Evolutionary conservation across 768 basidiomycete species (phyloP).

Genomic region (Termitomyces sp.): DNA sequence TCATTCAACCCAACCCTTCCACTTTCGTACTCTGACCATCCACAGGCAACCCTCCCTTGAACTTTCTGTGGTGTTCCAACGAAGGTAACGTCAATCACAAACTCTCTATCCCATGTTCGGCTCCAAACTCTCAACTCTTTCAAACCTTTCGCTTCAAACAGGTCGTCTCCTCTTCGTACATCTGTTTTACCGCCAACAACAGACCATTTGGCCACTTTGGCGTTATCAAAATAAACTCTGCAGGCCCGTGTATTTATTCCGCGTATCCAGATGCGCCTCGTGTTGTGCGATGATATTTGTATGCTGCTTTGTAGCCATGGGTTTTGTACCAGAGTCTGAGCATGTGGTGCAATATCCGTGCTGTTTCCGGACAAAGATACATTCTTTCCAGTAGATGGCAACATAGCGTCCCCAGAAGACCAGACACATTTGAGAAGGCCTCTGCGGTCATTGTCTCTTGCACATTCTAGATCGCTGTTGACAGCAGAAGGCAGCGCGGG

Average conservation of each 20-base stretch:
- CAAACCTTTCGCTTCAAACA: slow-evolving; percentile 21
- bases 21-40: slow-evolving; percentile 50
- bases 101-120: slow-evolving; percentile 42
- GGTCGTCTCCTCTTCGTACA: slow-evolving; percentile 3
- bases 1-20: slow-evolving; percentile 30
- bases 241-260: slow-evolving; percentile 56
- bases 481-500: slow-evolving; percentile 18
- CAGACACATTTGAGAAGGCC: slow-evolving; percentile 22
- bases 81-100: slow-evolving; percentile 41
- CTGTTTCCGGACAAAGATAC: neutral
- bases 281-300: slow-evolving; percentile 1
- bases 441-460: slow-evolving; percentile 10
- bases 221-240: slow-evolving; percentile 45
- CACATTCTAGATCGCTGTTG: slow-evolving; percentile 11
- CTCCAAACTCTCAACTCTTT: slow-evolving; percentile 43
- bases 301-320: slow-evolving; percentile 15
- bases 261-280: slow-evolving; percentile 36
- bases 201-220: slow-evolving; percentile 6
- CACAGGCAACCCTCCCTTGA: slow-evolving; percentile 42
- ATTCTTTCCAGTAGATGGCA: slow-evolving; percentile 15
- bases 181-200: slow-evolving; percentile 4
- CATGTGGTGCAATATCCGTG: neutral
- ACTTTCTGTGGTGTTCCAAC: slow-evolving; percentile 30
- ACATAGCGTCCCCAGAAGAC: slow-evolving; percentile 18
- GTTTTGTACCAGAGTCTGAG: slow-evolving; percentile 6